Evolutionary conservation across 2,329 filamentous ascomycete species (phyloP), one percentile per base, ranked within the genome.

Genomic region (Trichoderma guizhouense): DNA sequence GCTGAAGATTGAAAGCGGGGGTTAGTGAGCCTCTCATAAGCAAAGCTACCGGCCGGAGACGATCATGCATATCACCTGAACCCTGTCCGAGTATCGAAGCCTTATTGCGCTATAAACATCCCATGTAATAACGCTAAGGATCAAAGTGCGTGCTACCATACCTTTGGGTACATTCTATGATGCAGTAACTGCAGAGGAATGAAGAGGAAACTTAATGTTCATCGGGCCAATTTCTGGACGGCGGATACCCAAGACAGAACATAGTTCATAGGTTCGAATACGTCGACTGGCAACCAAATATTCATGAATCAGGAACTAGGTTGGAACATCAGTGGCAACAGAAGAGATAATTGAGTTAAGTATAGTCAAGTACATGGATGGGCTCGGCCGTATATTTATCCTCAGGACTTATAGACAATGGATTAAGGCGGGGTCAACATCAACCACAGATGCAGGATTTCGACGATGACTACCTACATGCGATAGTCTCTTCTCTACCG

Each of bases 1-100:
- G 68, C 43, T 70, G 60, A 70, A 39, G 43, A 24, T 32, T 55
- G 60, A 64, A 62, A 62, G 65, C 60, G 57, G 65, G 39, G 55
- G 32, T 63, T 21, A 36, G 7, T 39, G n/a, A 32, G 34, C 7
- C 65, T 47, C 53, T 51, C 61, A 28, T 39, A 43, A 60, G 24
- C 65, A 28, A 47, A 21, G 36, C 51, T 2, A 26, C n/a, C n/a
- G 24, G n/a, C 34, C n/a, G 24, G 21, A 55, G 30, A 28, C 21
- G 9, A 28, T 18, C 39, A 8, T 5, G 28, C 8, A 30, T n/a
- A 53, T 51, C 47, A 51, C 43, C 7, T 34, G 3, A 21, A 24
- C 24, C n/a, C 64, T 55, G 21, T 57, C 21, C 14, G 24, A 14
- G 14, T 51, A 47, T 21, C 7, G 18, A n/a, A 64, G 39, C 26